Conservation (phyloP, 2,329 filamentous ascomycete species). For the Ceratocystis albifundus region DNA sequence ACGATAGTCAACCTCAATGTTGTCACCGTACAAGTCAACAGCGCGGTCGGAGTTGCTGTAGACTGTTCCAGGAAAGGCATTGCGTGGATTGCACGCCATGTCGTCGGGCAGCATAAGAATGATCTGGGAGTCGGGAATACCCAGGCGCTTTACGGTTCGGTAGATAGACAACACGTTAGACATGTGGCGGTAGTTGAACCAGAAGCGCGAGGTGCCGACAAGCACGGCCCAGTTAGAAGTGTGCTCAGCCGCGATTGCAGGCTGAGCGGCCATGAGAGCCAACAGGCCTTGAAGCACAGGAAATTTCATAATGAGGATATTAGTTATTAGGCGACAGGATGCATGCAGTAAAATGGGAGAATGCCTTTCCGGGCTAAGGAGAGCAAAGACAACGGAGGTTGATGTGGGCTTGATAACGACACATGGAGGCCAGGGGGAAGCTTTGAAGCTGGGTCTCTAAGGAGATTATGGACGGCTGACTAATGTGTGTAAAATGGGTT, state of each 20-base stretch:
- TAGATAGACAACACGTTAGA: constrained; percentile 97
- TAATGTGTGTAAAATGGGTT: too few species aligned
- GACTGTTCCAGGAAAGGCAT: constrained; percentile 92
- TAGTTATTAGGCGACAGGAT: background rate
- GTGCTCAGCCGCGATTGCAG: constrained; percentile 54
- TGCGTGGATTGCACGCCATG: constrained; percentile 98
- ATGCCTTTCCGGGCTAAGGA: too few species aligned
- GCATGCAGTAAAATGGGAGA: background rate
- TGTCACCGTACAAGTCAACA: constrained; percentile 93
- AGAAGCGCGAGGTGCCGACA: constrained; percentile 97
- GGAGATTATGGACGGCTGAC: too few species aligned
- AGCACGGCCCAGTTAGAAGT: constrained; percentile 99
- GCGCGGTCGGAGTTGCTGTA: constrained; percentile 97
- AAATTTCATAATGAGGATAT: constrained; percentile 32
- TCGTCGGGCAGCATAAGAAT: constrained; percentile 99
- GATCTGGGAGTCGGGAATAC: constrained; percentile 96
- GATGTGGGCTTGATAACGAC: too few species aligned
- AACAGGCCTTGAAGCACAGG: constrained; percentile 36
- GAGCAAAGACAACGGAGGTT: too few species aligned
- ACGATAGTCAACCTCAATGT: constrained; percentile 96
- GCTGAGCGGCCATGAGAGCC: constrained; percentile 30
- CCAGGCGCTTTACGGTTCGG: constrained; percentile 92
- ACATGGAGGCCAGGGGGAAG: too few species aligned
- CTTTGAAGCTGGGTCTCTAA: too few species aligned
- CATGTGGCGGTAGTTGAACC: constrained; percentile 99